Base-by-base conservation (phyloP, 139 green algal genomes). In the Medakamo hakoo region DNA sequence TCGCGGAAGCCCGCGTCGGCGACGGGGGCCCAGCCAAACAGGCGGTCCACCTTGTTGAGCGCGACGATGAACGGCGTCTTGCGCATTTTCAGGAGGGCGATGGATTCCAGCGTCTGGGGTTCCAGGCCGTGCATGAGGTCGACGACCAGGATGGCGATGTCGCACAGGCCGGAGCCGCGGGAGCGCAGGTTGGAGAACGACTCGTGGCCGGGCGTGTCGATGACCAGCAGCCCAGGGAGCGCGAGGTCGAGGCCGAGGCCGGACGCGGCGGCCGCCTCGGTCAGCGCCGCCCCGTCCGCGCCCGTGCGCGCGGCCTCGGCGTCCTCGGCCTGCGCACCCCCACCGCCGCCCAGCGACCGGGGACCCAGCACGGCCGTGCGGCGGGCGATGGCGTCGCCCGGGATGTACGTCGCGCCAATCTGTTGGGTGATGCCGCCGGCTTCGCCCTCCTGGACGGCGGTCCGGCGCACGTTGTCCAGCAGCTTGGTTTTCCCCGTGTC, bases 401-500 rank as follows among this genome's bases (percentile, higher is more conserved):
- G 93, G 23, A 99, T 87, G 64, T 95, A 99, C 14, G 93, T 99
- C 16, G 93, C 93, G 57, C 93, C 93, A 61, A 99, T 99, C 80
- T 99, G 93, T 80, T 99, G 93, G 31, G 93, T 99, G 82, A 99
- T 99, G 56, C 93, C 93, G 30, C 93, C 93, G 2, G 92, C 93
- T 74, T 99, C 93, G 0, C 89, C 89, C 58, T 98, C 93, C 75
- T 97, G 87, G 60, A 98, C 92, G 68, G 96, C 97, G 49, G 92
- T 98, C 52, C 87, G 71, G 32, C 93, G 76, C 66, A 99, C 91
- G 71, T 96, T 97, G 79, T 99, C 93, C 68, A 99, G 73, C 65
- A 99, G 89, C 83, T 99, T 99, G 21, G 93, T 99, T 77, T 99
- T 99, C 65, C 92, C 92, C 27, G 94, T 97, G 71, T 99, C 93